Percentiles rank a stretch among this genome's conserved stretches.
These are phyloP conservation scores for Leptographium radiaticola DNA, from an alignment of 2,329 filamentous ascomycete species.

Conservation along the genomic window DNA sequence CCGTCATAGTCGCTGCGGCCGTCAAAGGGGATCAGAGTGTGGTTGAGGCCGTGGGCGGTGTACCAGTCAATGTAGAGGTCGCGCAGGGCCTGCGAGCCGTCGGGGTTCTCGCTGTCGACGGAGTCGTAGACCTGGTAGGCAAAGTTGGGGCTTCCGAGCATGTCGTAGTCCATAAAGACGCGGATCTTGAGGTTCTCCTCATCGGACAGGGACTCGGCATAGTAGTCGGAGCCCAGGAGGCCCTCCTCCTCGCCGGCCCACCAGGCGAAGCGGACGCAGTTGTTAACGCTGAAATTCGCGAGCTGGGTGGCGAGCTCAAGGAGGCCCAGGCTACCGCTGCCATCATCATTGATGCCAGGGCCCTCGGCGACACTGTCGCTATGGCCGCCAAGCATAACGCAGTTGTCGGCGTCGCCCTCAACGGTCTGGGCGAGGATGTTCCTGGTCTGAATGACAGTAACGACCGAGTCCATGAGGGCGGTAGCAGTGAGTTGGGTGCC, in stretches of 20 bases:
- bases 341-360: conserved; percentile 68
- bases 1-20: conserved; percentile 70
- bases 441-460: conserved; percentile 38
- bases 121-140: conserved; percentile 60
- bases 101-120: conserved; percentile 56
- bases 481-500: conserved; percentile 34
- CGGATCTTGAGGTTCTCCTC: conserved; percentile 49
- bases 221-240: conserved; percentile 49
- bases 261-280: conserved; percentile 55
- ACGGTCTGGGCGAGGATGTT: conserved; percentile 53
- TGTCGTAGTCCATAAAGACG: conserved; percentile 58
- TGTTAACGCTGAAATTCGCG: conserved; percentile 43
- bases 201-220: conserved; percentile 38
- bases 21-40: conserved; percentile 61
- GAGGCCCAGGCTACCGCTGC: conserved; percentile 49
- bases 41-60: conserved; percentile 44
- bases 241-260: conserved; percentile 57
- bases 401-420: conserved; percentile 46
- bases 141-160: conserved; percentile 54
- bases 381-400: conserved; percentile 53
- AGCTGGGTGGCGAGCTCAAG: conserved; percentile 51
- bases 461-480: conserved; percentile 47
- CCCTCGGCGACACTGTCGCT: conserved; percentile 49
- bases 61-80: conserved; percentile 58
- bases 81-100: conserved; percentile 56